Percentiles rank a stretch among this genome's conserved stretches.
phyloP scores from a whole-genome alignment of 108 stramenopile species.

The Conticribra guillardii region DNA sequence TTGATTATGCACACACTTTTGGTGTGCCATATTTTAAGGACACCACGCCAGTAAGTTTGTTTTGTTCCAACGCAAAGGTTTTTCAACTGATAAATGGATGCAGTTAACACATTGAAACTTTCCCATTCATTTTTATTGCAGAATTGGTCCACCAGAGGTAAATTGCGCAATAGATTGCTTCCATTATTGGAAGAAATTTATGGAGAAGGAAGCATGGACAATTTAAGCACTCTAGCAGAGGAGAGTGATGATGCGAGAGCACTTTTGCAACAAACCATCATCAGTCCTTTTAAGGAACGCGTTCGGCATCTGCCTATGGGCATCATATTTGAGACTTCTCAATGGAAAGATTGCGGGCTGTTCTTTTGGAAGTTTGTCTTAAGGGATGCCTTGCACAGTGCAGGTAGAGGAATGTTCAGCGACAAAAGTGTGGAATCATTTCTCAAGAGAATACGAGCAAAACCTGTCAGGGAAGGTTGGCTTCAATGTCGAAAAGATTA shows the following conservation, averaged over 20 bases:
- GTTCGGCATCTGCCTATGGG: slow-evolving; percentile 75
- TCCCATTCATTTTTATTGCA: too few species aligned
- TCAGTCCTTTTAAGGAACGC: slow-evolving; percentile 67
- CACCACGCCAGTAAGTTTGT: slow-evolving; percentile 92
- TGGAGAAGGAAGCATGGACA: slow-evolving; percentile 90
- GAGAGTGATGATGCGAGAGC: slow-evolving; percentile 85
- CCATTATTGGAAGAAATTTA: slow-evolving; percentile 94
- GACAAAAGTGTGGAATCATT: slow-evolving; percentile 80
- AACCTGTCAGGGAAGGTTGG: slow-evolving; percentile 67
- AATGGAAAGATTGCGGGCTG: slow-evolving; percentile 60
- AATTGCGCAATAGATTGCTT: slow-evolving; percentile 90
- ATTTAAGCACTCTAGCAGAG: slow-evolving; percentile 76
- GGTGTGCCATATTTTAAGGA: slow-evolving; percentile 97
- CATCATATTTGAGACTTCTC: slow-evolving; percentile 62
- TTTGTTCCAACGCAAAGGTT: too few species aligned
- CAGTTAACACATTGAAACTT: too few species aligned
- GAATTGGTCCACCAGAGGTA: slow-evolving; percentile 96
- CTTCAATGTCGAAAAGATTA: slow-evolving; percentile 90
- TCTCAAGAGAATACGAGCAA: slow-evolving; percentile 49
- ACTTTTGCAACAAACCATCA: slow-evolving; percentile 61
- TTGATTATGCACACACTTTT: slow-evolving; percentile 91
- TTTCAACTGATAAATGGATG: too few species aligned
- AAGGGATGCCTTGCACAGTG: slow-evolving; percentile 76
- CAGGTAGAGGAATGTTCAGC: slow-evolving; percentile 83
- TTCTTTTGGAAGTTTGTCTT: slow-evolving; percentile 91